phyloP scores from a whole-genome alignment of 2,329 filamentous ascomycete genomes.

The Ceratocystis variospora region DNA sequence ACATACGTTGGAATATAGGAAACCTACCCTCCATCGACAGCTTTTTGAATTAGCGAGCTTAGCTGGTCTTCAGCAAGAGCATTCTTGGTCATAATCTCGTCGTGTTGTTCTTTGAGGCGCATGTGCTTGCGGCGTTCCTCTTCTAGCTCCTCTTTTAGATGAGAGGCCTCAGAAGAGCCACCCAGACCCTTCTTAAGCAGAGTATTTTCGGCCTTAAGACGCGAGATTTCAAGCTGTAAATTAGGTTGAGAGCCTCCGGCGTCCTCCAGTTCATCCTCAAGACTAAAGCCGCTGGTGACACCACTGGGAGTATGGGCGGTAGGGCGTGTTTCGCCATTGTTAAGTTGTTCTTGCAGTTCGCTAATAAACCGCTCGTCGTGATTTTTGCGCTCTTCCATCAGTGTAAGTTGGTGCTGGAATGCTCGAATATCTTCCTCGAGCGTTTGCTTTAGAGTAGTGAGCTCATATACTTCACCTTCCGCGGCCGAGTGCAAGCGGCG shows the following conservation, averaged over 20 bases:
- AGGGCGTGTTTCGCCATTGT: slow-evolving; percentile 24
- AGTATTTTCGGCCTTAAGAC: slow-evolving; percentile 48
- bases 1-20: slow-evolving; percentile 16
- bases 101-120: slow-evolving; percentile 40
- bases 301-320: not conserved
- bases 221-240: slow-evolving; percentile 40
- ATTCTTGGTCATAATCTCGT: slow-evolving; percentile 45
- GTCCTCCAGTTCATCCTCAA: slow-evolving; percentile 43
- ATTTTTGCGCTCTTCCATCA: slow-evolving; percentile 34
- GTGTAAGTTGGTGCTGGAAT: slow-evolving; percentile 35
- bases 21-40: slow-evolving; percentile 44
- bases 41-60: slow-evolving; percentile 38
- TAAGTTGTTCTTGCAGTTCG: slow-evolving; percentile 47
- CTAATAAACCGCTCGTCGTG: slow-evolving; percentile 41
- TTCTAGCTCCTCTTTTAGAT: slow-evolving; percentile 43
- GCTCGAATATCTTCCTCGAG: slow-evolving; percentile 34
- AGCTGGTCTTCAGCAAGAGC: slow-evolving; percentile 45
- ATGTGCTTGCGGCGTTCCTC: slow-evolving; percentile 38
- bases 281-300: slow-evolving; percentile 29
- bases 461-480: slow-evolving; percentile 22
- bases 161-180: slow-evolving; percentile 40
- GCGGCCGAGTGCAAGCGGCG: slow-evolving; percentile 21
- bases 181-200: slow-evolving; percentile 42
- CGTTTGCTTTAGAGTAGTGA: slow-evolving; percentile 32
- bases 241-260: slow-evolving; percentile 24